Conservation (phyloP, 2,329 filamentous ascomycete genomes). For the Fusarium penzigii region DNA sequence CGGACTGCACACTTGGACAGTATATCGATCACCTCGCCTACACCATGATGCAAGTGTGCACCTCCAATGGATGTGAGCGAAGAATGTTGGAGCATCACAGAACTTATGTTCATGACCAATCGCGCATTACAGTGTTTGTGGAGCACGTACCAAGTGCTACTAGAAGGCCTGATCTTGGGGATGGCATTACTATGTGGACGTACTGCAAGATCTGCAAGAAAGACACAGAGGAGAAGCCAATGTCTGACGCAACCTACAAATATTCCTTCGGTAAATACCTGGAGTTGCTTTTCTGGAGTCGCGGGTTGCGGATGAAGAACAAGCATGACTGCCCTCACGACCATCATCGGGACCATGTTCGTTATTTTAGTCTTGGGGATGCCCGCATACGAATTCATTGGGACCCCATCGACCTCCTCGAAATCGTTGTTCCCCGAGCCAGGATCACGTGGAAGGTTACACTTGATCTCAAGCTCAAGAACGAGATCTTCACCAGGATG, state of each 20-base stretch:
- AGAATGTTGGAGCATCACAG: conserved; percentile 91
- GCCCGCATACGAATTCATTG: conserved; percentile 88
- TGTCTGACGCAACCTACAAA: conserved; percentile 95
- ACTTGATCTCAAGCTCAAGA: conserved; percentile 87
- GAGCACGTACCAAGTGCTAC: conserved; percentile 56
- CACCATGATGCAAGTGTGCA: conserved; percentile 74
- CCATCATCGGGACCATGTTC: conserved; percentile 86
- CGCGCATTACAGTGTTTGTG: conserved; percentile 87
- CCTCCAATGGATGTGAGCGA: conserved; percentile 80
- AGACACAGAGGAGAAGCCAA: conserved; percentile 84
- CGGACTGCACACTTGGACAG: conserved; percentile 90
- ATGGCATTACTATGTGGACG: conserved; percentile 94
- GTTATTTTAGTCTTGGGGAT: conserved; percentile 89
- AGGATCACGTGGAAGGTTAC: conserved; percentile 98
- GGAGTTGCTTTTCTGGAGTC: conserved; percentile 96
- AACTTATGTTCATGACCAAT: conserved; percentile 95
- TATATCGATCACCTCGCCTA: conserved; percentile 91
- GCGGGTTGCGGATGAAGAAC: conserved; percentile 71
- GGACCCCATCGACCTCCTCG: conserved; percentile 87
- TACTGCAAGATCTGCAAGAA: conserved; percentile 90
- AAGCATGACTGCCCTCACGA: conserved; percentile 81
- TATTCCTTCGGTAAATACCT: conserved; percentile 98
- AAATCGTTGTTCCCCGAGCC: conserved; percentile 88
- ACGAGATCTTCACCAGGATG: conserved; percentile 80
- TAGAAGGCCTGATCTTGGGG: conserved; percentile 44